Evolutionary conservation across 345 rosid genomes (phyloP).

Genomic region (Brassica juncea): DNA sequence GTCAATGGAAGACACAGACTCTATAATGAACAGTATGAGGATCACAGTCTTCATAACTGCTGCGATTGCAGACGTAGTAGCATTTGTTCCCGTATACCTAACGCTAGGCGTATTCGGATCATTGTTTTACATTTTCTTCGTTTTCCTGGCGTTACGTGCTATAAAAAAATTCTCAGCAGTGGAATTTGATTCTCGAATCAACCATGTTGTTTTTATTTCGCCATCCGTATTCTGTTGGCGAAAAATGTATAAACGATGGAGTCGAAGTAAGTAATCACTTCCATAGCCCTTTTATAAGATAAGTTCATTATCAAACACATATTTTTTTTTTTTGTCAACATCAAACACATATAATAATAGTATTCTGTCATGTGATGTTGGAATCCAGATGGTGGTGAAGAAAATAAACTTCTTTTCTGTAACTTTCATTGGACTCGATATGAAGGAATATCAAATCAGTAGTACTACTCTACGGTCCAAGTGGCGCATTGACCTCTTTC

Average conservation of each 20-base stretch:
- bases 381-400: background rate
- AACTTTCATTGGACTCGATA: background rate
- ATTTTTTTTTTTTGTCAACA: too few relatives aligned
- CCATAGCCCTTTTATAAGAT: background rate
- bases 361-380: background rate
- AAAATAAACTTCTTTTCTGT: background rate
- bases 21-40: background rate
- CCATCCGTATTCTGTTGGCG: too few relatives aligned
- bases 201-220: background rate
- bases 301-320: background rate
- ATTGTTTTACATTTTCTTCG: background rate
- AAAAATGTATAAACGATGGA: too few relatives aligned
- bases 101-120: background rate
- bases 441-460: background rate
- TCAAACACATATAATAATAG: too few relatives aligned
- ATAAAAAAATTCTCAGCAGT: background rate
- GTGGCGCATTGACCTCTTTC: background rate
- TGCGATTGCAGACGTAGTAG: background rate
- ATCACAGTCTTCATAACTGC: background rate
- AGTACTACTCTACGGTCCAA: background rate
- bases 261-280: too few relatives aligned
- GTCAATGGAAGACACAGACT: background rate
- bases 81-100: background rate
- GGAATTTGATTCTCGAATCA: background rate
- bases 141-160: background rate